phyloP scores from a whole-genome alignment of 1,284 basidiomycete genomes.

The Taiwanofungus camphoratus region DNA sequence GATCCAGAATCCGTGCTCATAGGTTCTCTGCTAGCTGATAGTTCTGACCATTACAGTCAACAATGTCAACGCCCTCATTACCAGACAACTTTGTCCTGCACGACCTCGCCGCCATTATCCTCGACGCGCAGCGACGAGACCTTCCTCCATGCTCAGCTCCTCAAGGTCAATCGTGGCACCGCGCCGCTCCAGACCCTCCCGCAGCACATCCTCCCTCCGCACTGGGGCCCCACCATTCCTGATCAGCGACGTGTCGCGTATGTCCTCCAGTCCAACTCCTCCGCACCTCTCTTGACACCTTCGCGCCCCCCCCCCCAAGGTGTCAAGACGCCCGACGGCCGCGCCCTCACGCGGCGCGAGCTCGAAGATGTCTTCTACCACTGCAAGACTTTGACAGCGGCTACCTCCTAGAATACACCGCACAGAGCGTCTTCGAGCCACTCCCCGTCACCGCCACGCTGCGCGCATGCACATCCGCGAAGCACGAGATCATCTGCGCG shows the following conservation, averaged over 20 bases:
- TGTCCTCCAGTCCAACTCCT: conserved; percentile 16
- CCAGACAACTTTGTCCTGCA: conserved; percentile 15
- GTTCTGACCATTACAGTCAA: no score
- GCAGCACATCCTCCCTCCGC: conserved; percentile 11
- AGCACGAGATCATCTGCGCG: conserved; percentile 15
- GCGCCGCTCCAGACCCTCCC: conserved; percentile 12
- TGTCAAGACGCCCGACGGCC: conserved; percentile 10
- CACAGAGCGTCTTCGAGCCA: conserved; percentile 16
- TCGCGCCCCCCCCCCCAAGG: conserved; percentile 6
- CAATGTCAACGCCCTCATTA: background rate
- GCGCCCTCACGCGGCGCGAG: conserved; percentile 13
- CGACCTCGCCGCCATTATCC: conserved; percentile 17
- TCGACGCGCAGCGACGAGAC: conserved; percentile 14
- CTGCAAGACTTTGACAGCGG: conserved; percentile 21
- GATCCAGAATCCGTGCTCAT: no score
- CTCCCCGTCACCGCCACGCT: conserved; percentile 18
- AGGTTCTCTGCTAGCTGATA: no score
- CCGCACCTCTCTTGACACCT: no score
- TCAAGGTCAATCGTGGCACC: conserved; percentile 15
- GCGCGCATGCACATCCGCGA: conserved; percentile 16
- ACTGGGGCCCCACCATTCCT: conserved; percentile 9
- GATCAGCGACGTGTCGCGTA: conserved; percentile 13
- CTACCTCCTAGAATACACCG: conserved; percentile 17
- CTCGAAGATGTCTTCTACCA: conserved; percentile 20
- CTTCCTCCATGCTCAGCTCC: conserved; percentile 16